A percentile compares a stretch with the other conserved stretches of the same genome.
phyloP scores from a whole-genome alignment of 2,329 filamentous ascomycete genomes.

The Xenoacremonium recifei region DNA sequence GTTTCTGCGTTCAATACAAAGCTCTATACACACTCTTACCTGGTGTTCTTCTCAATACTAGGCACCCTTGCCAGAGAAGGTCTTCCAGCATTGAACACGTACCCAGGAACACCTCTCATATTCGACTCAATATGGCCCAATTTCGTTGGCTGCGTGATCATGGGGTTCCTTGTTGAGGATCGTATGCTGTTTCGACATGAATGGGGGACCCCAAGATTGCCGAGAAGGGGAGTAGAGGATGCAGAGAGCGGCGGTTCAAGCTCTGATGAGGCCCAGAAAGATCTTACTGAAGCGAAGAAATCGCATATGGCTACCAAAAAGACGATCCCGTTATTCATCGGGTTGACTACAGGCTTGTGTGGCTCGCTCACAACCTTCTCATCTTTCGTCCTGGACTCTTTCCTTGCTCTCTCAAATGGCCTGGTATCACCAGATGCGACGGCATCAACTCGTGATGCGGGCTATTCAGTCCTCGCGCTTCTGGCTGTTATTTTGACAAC shows the following conservation, averaged over 20 bases:
- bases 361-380: constrained; percentile 91
- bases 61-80: constrained; percentile 84
- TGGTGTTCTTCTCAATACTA: constrained; percentile 83
- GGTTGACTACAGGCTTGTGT: constrained; percentile 82
- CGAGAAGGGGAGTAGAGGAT: constrained; percentile 30
- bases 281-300: constrained; percentile 49
- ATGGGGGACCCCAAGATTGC: constrained; percentile 48
- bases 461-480: constrained; percentile 81
- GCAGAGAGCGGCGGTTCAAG: constrained; percentile 32
- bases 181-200: constrained; percentile 69
- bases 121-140: constrained; percentile 86
- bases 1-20: constrained; percentile 52
- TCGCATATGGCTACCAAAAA: constrained; percentile 69
- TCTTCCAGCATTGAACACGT: constrained; percentile 74
- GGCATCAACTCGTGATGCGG: constrained; percentile 57
- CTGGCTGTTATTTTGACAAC: constrained; percentile 74
- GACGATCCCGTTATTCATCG: constrained; percentile 84
- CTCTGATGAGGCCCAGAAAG: constrained; percentile 20
- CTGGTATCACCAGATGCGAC: constrained; percentile 44
- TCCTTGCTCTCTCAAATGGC: constrained; percentile 78
- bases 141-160: constrained; percentile 73
- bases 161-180: constrained; percentile 86
- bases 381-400: constrained; percentile 76
- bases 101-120: constrained; percentile 71
- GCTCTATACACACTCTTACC: constrained; percentile 73